Evolutionary conservation across 2,329 filamentous ascomycete species (phyloP), one percentile per base, ranked within the genome.

Genomic region (Endoconidiophora polonica): DNA sequence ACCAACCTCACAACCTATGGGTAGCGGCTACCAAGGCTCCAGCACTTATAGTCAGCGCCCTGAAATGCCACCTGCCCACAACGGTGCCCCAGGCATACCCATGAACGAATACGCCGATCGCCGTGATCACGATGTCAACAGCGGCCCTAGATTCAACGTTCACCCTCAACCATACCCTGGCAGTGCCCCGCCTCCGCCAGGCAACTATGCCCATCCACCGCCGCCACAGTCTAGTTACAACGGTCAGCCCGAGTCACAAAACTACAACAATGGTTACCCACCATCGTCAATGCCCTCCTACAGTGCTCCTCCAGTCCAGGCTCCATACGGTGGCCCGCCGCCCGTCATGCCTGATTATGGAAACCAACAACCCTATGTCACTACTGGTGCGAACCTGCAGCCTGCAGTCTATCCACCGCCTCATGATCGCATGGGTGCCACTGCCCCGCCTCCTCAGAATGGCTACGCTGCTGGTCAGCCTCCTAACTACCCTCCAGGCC

Each of bases 401-500:
- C 12, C 46, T 22, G 40, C 24, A 5, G 24, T 39, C 16, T 51
- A 51, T 10, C 23, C 48, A 39, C 26, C 26, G 26, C 44, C 46
- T 37, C 41, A 49, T 48, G 50, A 52, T 23, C 50, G 50, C 33
- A 29, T 45, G 24, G 50, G 50, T 24, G 50, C 50, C 29, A 20
- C 46, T 2, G 50, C 50, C 18, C 50, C 50, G 5, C 50, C 50
- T 45, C 50, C 50, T 5, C 50, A 52, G 20, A 49, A 38, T 14
- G 50, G 46, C 4, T 52, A 52, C 20, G 41, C 50, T 20, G 46
- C 50, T 41, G 46, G 50, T n/a, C 50, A 52, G 37, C 50, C 50
- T 46, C 50, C 50, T 14, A 49, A 24, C 46, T 52, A 49, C 24
- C 50, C 46, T n/a, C 46, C 50, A 10, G 41, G 14, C 10, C 41